These are phyloP conservation scores for Diaporthe caulivora DNA, from an alignment of 2,329 filamentous ascomycete species.

Conservation along the genomic window DNA sequence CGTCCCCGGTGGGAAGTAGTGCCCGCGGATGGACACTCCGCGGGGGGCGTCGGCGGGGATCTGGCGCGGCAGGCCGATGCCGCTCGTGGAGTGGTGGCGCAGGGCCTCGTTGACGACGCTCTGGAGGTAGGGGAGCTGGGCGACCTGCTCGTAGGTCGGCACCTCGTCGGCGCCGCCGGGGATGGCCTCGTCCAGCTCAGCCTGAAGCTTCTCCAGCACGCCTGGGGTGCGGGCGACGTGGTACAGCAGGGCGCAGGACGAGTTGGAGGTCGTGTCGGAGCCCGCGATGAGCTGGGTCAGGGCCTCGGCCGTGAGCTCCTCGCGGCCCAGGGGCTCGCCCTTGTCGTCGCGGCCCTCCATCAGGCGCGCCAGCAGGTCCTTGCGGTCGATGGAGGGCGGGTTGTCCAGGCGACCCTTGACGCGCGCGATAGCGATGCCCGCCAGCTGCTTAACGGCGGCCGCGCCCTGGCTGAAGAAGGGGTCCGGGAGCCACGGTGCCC, in stretches of 20 bases:
- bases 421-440: conserved; percentile 87
- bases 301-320: conserved; percentile 89
- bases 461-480: conserved; percentile 84
- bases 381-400: conserved; percentile 74
- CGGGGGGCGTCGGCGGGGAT: conserved; percentile 70
- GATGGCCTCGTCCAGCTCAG: conserved; percentile 80
- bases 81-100: conserved; percentile 87
- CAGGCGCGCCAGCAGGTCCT: conserved; percentile 83
- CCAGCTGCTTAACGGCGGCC: conserved; percentile 81
- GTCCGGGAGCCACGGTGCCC: conserved; percentile 83
- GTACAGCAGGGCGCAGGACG: conserved; percentile 86
- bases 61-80: conserved; percentile 84
- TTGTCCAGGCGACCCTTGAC: conserved; percentile 81
- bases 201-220: conserved; percentile 78
- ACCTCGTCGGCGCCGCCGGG: conserved; percentile 69
- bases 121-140: conserved; percentile 81
- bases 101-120: conserved; percentile 86
- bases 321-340: conserved; percentile 79
- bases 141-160: conserved; percentile 79
- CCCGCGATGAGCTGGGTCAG: conserved; percentile 89
- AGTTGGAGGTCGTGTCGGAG: conserved; percentile 82
- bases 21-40: conserved; percentile 74
- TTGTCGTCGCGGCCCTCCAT: conserved; percentile 89
- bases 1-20: conserved; percentile 80
- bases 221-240: conserved; percentile 78